These are phyloP conservation scores for Kurtzmaniella quercitrusa DNA, from an alignment of 1,139 yeast genomes.

Conservation along the genomic window DNA sequence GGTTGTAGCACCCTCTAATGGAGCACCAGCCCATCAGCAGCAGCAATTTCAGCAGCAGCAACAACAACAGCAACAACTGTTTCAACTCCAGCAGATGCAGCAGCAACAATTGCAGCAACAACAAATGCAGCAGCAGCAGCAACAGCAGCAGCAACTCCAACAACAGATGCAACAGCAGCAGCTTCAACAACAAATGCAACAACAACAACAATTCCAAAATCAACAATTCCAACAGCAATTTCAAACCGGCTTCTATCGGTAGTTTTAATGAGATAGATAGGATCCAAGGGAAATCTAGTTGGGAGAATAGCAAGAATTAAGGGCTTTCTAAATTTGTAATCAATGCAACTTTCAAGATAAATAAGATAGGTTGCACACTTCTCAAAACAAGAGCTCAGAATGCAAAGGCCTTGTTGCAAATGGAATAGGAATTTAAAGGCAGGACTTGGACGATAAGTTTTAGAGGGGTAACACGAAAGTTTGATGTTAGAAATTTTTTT, in stretches of 20 bases:
- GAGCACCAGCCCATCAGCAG: constrained; percentile 3
- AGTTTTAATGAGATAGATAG: neutral
- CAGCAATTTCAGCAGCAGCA: constrained; percentile 14
- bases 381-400: too few relatives aligned
- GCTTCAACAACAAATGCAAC: constrained; percentile 3
- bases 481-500: too few relatives aligned
- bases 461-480: too few relatives aligned
- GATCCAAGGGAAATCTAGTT: too few relatives aligned
- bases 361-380: too few relatives aligned
- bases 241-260: constrained; percentile 1
- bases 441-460: too few relatives aligned
- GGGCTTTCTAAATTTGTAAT: too few relatives aligned
- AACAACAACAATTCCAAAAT: neutral
- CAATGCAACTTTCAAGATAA: too few relatives aligned
- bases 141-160: constrained; percentile 20
- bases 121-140: constrained; percentile 11
- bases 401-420: too few relatives aligned
- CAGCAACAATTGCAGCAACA: constrained; percentile 11
- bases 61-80: constrained; percentile 15
- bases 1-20: constrained; percentile 19
- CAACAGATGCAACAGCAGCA: constrained; percentile 18
- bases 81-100: constrained; percentile 15
- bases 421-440: too few relatives aligned
- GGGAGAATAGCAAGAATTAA: too few relatives aligned
- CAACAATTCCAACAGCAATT: neutral